Evolutionary conservation across 2,329 filamentous ascomycete species (phyloP), one percentile per base, ranked within the genome.

Genomic region (Ilyonectria robusta): DNA sequence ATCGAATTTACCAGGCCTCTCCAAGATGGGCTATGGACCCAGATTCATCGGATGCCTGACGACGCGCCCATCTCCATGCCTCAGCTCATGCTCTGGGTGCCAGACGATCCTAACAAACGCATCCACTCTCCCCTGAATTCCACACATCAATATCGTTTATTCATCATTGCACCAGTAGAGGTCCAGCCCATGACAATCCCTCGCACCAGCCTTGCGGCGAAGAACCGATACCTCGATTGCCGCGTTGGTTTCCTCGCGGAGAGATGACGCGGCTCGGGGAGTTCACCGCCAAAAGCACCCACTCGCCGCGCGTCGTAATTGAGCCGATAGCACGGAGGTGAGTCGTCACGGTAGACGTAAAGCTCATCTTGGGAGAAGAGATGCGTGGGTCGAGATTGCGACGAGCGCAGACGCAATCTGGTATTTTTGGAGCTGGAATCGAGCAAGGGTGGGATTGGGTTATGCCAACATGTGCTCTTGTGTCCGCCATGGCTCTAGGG

Each of bases 261-360:
- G 9, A 53, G 50, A 33, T 53, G 29, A 53, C 50, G 50, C 31
- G 50, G 50, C 31, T 53, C 31, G 9, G 50, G 50, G 50, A 53
- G 29, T 53, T 53, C n/a, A 37, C 31, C 50, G 29, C 31, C 6
- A 7, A 19, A 15, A 53, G 50, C 50, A 53, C 31, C n/a, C 29
- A 53, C 50, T 19, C 11, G 31, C 50, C 31, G 50, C 50, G 50
- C 50, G 48, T 51, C 40, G 19, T 17, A 7, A 33, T 51, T 51
- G 48, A 31, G 48, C 15, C 15, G 6, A 8, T 42, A n/a, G 40
- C 29, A 29, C 7, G 26, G 33, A 17, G 26, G n/a, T 8, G 50
- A 53, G 29, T 21, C 31, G 48, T 33, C 29, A 42, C n/a, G 15
- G 15, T 17, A 19, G n/a, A 42, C 40, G 50, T 35, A 31, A 35